Base-by-base conservation (phyloP, 345 rosid species). In the Laguncularia racemosa region DNA sequence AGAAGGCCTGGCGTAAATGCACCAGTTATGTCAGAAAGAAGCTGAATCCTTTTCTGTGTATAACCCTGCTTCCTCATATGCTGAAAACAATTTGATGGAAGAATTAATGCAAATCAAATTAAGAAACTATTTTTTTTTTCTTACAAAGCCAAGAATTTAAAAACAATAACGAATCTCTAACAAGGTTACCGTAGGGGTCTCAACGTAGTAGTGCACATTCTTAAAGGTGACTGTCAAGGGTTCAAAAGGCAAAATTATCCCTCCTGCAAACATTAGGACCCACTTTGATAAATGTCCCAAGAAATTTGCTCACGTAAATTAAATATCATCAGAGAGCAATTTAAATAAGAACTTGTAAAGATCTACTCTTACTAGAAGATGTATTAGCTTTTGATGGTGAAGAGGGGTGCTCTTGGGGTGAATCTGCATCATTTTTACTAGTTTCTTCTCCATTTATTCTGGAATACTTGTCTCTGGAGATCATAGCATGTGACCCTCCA, bases 1-100 rank as follows among this genome's bases (percentile, higher is more conserved):
- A 85, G 80, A 48, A 82, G 70, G 46, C 93, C 85, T 0, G 89
- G 86, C 71, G 81, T 66, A 60, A 85, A 85, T 59, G 86, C 71
- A 0, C 93, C 78, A 12, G 82, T 71, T 43, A 81, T 68, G 40
- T 70, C 71, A 16, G 51, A 48, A 28, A 85, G 93, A 19, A 85
- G 80, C 54, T 83, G 84, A n/a, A 85, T 77, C 67, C 61, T 76
- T 61, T 59, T 78, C 56, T 67, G 63, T 65, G 55, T 44, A 48
- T 65, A 69, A 48, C 80, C 79, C 3, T 56, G 57, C n/a, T 61
- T 62, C 49, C 47, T 69, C 73, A 73, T 71, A 71, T 75, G 83
- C 96, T 84, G 67, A 21, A 18, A 47, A 57, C 52, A 6, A 59
- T 14, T 20, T 20, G 20, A 52, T 17, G 13, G 20, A 19, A 16